Conservation (phyloP, 2,329 filamentous ascomycete genomes). For the Ciborinia camelliae region DNA sequence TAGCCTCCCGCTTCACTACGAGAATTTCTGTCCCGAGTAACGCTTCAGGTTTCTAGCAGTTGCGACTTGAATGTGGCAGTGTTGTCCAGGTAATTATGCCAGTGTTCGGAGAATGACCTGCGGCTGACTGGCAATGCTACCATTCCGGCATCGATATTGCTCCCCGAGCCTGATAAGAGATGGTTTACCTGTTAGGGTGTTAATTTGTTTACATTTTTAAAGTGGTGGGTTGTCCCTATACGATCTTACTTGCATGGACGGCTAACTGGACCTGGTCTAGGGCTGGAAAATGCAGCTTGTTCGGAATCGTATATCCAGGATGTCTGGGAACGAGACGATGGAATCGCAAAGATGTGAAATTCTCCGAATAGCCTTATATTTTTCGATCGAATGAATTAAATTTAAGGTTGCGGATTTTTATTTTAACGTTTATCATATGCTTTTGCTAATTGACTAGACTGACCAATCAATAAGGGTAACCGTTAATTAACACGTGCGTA, state of each 20-base stretch:
- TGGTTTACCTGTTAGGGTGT: background rate
- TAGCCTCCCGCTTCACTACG: background rate
- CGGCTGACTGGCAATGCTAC: background rate
- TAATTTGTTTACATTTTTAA: background rate
- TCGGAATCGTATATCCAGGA: background rate
- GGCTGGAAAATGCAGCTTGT: background rate
- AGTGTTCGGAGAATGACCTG: background rate
- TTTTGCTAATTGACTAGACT: no score
- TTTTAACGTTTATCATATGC: no score
- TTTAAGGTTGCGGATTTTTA: background rate
- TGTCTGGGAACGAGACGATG: background rate
- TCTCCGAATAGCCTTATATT: background rate
- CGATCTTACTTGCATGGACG: conserved; percentile 17
- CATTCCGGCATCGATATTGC: background rate
- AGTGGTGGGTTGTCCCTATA: background rate
- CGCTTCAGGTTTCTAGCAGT: background rate
- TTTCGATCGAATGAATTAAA: no score
- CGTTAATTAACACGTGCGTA: no score
- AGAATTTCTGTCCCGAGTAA: background rate
- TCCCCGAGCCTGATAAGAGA: background rate
- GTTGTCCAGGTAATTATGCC: background rate
- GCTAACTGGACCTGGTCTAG: background rate
- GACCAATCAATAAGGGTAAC: no score
- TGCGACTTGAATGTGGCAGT: background rate
- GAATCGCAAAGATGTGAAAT: background rate